A percentile compares a stretch with the other conserved stretches of the same genome.
These are phyloP conservation scores for Chaetomium globosum DNA, from an alignment of 2,329 filamentous ascomycete species.

Conservation along the genomic window DNA sequence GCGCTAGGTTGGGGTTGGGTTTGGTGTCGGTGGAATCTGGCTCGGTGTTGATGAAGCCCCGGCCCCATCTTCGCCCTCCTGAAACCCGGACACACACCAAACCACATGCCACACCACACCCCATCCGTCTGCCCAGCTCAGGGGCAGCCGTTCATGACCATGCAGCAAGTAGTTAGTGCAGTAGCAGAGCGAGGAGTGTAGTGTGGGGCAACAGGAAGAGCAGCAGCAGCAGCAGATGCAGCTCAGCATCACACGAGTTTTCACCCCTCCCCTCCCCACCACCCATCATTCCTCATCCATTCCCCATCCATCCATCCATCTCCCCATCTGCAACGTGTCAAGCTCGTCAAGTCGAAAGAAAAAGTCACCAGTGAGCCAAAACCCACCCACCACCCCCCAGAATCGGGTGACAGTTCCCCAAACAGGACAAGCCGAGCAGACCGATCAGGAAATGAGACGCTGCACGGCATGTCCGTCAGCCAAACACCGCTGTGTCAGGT, in stretches of 20 bases:
- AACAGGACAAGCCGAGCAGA: background rate
- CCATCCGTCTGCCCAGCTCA: background rate
- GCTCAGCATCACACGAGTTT: constrained; percentile 11
- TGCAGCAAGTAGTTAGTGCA: background rate
- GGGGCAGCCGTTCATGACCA: background rate
- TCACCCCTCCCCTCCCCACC: background rate
- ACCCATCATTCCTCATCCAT: background rate
- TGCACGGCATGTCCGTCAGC: background rate
- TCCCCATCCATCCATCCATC: background rate
- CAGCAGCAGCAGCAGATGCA: background rate
- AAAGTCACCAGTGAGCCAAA: no score
- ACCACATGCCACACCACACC: background rate
- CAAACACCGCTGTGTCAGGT: background rate
- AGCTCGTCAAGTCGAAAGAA: background rate
- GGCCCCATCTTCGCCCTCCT: background rate
- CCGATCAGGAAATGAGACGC: background rate
- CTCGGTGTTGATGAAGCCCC: background rate
- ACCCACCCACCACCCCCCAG: background rate
- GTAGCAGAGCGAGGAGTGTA: no score
- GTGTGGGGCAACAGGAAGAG: background rate
- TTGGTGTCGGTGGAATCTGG: background rate
- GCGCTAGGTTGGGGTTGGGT: constrained; percentile 1
- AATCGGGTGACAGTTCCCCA: background rate
- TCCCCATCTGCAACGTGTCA: constrained; percentile 1
- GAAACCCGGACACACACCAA: background rate